Evolutionary conservation across 1,284 basidiomycete genomes (phyloP), one percentile per base, ranked within the genome.

Genomic region (Mycosarcoma maydis): DNA sequence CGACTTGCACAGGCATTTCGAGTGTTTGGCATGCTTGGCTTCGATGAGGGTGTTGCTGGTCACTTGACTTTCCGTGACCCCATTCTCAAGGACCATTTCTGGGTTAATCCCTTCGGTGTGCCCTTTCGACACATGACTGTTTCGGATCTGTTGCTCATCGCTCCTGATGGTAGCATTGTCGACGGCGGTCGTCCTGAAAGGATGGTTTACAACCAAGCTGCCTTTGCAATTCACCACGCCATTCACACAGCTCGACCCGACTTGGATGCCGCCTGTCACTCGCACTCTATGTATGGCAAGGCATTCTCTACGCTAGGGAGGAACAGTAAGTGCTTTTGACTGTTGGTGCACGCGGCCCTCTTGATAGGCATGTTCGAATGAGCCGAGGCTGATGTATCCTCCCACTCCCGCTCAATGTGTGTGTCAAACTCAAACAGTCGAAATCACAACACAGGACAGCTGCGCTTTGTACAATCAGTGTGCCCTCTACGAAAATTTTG

Each of bases 31-130:
- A 83, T 85, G 53, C 77, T 85, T 20, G 87, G 87, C 3, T 88
- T 85, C 69, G 87, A 87, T 50, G 88, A 89, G 66, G 87, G 87
- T 53, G 72, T 76, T 16, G 73, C 73, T 19, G 74, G 73, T 45
- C 88, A 89, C 77, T 86, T 89, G 62, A 89, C 88, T 19, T 86
- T 88, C 42, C 84, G 87, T 76, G 87, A 88, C 69, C 84, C 85
- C 6, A 83, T 87, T 64, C 83, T 84, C 41, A 80, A 83, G 19
- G 83, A 86, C 72, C 85, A 84, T 62, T 87, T 87, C 83, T 88
- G 87, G 87, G 59, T 72, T 17, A 76, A 73, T 53, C 72, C 72
- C 5, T 76, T 76, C 38, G 74, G 74, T 22, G 37, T 76, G 4
- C 61, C 68, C 16, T 76, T 76, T 62, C 58, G 62, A 4, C 55